These are phyloP conservation scores for Dacryopinax spathularia DNA, from an alignment of 768 basidiomycete species.

Conservation along the genomic window DNA sequence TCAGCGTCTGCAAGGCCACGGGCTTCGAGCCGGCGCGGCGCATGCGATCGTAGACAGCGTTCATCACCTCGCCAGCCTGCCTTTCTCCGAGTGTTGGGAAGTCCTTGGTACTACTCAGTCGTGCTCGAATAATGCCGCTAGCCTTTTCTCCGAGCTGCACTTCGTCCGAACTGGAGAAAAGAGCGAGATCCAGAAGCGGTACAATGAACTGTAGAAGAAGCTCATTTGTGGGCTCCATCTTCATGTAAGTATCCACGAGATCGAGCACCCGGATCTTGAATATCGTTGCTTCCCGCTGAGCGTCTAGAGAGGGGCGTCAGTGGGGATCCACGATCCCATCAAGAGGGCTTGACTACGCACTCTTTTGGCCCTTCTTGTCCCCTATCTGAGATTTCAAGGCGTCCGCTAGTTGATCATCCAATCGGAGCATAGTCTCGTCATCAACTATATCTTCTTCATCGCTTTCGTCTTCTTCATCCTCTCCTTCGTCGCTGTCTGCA, in stretches of 20 bases:
- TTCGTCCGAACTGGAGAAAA: slow-evolving; percentile 56
- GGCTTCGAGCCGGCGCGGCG: background rate
- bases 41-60: slow-evolving; percentile 43
- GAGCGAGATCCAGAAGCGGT: slow-evolving; percentile 64
- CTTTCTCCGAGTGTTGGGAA: slow-evolving; percentile 35
- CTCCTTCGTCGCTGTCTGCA: slow-evolving; percentile 31
- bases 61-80: slow-evolving; percentile 34
- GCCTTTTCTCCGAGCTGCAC: slow-evolving; percentile 83
- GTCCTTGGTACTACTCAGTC: slow-evolving; percentile 63
- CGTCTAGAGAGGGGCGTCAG: slow-evolving; percentile 37
- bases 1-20: background rate
- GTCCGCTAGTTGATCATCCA: slow-evolving; percentile 81
- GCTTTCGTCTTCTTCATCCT: slow-evolving; percentile 39
- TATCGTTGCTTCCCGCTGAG: slow-evolving; percentile 78
- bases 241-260: slow-evolving; percentile 74
- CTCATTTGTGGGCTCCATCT: slow-evolving; percentile 60
- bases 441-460: slow-evolving; percentile 62
- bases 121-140: slow-evolving; percentile 55
- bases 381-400: slow-evolving; percentile 60
- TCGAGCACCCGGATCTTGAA: slow-evolving; percentile 95
- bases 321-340: background rate
- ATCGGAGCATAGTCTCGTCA: slow-evolving; percentile 95
- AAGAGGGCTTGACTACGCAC: slow-evolving; percentile 27
- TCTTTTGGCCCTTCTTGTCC: slow-evolving; percentile 50
- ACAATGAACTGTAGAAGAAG: slow-evolving; percentile 51